These are phyloP conservation scores for Mucor piriformis DNA, from an alignment of 371 early-diverging fungal genomes.

Conservation along the genomic window DNA sequence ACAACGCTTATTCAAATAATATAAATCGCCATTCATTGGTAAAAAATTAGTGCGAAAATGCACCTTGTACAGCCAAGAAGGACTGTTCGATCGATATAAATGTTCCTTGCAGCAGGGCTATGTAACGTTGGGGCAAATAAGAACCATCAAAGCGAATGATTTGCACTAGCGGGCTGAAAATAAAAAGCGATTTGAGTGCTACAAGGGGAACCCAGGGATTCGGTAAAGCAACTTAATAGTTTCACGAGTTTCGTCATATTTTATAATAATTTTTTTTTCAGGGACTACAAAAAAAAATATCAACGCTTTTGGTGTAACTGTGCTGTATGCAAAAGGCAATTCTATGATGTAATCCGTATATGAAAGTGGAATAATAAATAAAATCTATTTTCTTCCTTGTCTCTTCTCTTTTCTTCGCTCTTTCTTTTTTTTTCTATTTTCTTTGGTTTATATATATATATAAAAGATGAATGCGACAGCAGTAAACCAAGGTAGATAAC, in stretches of 20 bases:
- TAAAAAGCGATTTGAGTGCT: no score
- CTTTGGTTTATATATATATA: background rate
- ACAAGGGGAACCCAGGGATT: background rate
- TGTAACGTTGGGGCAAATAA: no score
- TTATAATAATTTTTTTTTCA: background rate
- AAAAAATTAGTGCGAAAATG: no score
- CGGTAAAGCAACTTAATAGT: background rate
- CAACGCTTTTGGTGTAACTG: background rate
- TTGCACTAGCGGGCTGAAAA: no score
- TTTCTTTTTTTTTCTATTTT: background rate
- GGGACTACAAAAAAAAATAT: constrained; percentile 2
- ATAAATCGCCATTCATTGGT: no score
- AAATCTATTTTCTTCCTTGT: background rate
- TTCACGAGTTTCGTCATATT: constrained; percentile 1
- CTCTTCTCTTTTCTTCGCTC: background rate
- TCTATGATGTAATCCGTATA: background rate
- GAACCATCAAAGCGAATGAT: no score
- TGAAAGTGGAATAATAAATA: background rate
- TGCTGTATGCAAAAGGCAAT: background rate
- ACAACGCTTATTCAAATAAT: no score
- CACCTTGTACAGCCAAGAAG: no score
- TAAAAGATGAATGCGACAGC: background rate
- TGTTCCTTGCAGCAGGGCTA: no score
- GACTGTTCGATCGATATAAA: no score
- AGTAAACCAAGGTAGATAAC: background rate